Conservation (phyloP, 495 filamentous ascomycete species). For the Penicillium bovifimosum region DNA sequence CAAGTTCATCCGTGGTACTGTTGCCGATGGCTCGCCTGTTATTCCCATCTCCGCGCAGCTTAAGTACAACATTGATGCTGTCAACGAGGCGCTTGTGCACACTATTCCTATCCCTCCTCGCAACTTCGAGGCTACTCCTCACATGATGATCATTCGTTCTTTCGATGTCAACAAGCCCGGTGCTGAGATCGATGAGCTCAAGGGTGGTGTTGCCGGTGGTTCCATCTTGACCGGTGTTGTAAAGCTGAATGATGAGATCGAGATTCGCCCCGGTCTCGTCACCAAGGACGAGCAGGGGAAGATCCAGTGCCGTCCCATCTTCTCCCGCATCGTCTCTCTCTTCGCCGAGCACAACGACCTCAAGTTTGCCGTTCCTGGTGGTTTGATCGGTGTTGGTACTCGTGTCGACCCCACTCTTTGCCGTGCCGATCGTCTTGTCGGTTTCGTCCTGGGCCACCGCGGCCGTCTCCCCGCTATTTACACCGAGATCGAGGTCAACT, state of each 20-base stretch:
- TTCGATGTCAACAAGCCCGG: constrained; percentile 99
- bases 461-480: constrained; percentile 91
- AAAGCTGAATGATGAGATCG: constrained; percentile 94
- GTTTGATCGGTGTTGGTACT: constrained; percentile 94
- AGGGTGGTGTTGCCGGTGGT: constrained; percentile 97
- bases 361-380: constrained; percentile 95
- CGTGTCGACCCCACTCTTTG: constrained; percentile 95
- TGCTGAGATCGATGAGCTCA: constrained; percentile 98
- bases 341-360: constrained; percentile 98
- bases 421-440: constrained; percentile 96
- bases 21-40: constrained; percentile 91
- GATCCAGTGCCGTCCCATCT: constrained; percentile 94
- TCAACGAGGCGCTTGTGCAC: constrained; percentile 88
- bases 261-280: constrained; percentile 94
- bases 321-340: constrained; percentile 86
- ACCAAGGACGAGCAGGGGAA: constrained; percentile 87
- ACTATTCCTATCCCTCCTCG: constrained; percentile 87
- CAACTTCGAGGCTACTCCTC: constrained; percentile 83
- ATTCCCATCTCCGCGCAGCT: constrained; percentile 98
- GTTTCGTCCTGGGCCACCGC: constrained; percentile 93
- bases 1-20: constrained; percentile 96
- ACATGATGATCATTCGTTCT: constrained; percentile 98
- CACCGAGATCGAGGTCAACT: constrained; percentile 96
- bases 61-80: constrained; percentile 99
- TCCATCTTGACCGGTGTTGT: constrained; percentile 93